Conservation (phyloP, 108 stramenopile genomes). For the Skeletonema tropicum region DNA sequence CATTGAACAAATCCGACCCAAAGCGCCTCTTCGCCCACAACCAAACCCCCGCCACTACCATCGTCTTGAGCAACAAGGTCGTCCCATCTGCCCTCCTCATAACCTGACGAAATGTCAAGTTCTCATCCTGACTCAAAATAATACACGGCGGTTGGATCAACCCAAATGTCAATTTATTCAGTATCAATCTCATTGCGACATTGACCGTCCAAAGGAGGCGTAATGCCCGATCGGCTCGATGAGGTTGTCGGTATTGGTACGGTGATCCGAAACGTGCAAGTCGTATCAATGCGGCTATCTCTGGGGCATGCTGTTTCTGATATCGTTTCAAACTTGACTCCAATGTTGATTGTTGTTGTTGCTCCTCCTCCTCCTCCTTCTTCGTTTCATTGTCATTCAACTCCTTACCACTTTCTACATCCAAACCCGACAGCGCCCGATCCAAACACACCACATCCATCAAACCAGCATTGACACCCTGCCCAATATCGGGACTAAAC, state of each 20-base stretch:
- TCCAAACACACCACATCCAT: conserved; percentile 79
- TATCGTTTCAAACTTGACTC: conserved; percentile 19
- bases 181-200: conserved; percentile 53
- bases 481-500: conserved; percentile 88
- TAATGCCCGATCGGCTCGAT: conserved; percentile 42
- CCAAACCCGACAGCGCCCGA: conserved; percentile 37
- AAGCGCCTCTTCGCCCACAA: not conserved
- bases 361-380: not conserved
- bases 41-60: not conserved
- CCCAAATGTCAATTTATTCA: conserved; percentile 53
- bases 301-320: conserved; percentile 33
- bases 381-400: not conserved
- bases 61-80: conserved; percentile 11
- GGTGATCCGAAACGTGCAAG: conserved; percentile 65
- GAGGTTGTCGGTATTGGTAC: conserved; percentile 74
- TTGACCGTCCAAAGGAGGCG: conserved; percentile 57
- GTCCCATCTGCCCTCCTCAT: conserved; percentile 57
- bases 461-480: conserved; percentile 88
- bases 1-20: not conserved
- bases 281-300: conserved; percentile 57
- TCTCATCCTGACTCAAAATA: conserved; percentile 31
- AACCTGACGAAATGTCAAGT: conserved; percentile 56
- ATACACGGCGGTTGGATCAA: conserved; percentile 48
- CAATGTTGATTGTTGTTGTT: not conserved
- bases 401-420: conserved; percentile 27